These are phyloP conservation scores for Harrya chromipes DNA, from an alignment of 768 basidiomycete species.

Conservation along the genomic window DNA sequence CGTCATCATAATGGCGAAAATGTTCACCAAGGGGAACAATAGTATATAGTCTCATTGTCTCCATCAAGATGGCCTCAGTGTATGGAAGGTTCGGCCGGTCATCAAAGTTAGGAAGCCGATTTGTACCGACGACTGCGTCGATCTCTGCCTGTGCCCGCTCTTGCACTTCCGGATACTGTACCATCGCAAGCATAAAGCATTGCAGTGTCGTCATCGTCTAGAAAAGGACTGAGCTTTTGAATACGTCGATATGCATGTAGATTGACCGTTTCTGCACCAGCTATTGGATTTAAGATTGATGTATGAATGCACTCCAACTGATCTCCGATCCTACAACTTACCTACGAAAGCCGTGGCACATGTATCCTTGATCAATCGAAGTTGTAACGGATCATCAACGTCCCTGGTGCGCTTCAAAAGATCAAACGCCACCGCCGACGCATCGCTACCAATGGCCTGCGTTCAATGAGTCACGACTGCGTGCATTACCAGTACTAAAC, in stretches of 20 bases:
- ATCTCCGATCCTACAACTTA: slow-evolving; percentile 4
- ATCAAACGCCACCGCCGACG: slow-evolving; percentile 13
- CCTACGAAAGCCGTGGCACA: slow-evolving; percentile 16
- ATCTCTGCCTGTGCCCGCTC: slow-evolving; percentile 28
- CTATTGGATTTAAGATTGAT: slow-evolving; percentile 5
- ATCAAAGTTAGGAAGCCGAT: slow-evolving; percentile 24
- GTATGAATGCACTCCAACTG: neutral
- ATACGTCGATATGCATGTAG: neutral
- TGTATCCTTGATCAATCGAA: slow-evolving; percentile 6
- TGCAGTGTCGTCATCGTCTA: slow-evolving; percentile 27
- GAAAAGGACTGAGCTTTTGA: neutral
- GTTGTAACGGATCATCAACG: slow-evolving; percentile 7
- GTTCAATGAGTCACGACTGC: neutral
- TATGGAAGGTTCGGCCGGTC: slow-evolving; percentile 27
- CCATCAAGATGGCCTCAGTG: slow-evolving; percentile 29
- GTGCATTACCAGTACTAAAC: neutral
- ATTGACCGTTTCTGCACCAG: slow-evolving; percentile 19
- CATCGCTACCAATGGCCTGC: slow-evolving; percentile 11
- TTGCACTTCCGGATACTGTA: slow-evolving; percentile 28
- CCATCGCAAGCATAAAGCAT: slow-evolving; percentile 36
- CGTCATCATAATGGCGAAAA: neutral
- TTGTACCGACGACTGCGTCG: slow-evolving; percentile 26
- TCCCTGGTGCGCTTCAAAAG: neutral
- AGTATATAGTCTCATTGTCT: slow-evolving; percentile 26
- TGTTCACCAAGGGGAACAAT: slow-evolving; percentile 23